Base-by-base conservation (phyloP, 2,329 filamentous ascomycete genomes). In the Epichloe elymi region DNA sequence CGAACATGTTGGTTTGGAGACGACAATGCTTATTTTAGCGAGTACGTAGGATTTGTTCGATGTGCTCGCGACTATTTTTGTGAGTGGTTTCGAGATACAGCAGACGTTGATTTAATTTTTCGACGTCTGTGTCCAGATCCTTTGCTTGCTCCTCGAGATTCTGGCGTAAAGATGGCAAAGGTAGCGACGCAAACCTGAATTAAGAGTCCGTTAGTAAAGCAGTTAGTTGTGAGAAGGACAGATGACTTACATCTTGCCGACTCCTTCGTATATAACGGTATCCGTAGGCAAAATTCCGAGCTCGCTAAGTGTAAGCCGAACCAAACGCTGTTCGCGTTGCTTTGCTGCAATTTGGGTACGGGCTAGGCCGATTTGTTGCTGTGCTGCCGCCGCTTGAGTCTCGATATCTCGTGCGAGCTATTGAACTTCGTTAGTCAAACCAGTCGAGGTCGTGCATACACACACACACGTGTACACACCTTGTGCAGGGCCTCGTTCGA, bases 321-420 rank as follows among this genome's bases (percentile, higher is more conserved):
- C 76, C 70, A 96, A 82, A 43, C 93, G 88, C 63, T 86, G 83
- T 65, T 97, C 91, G 53, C 90, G 82, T 67, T 91, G 87, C 70
- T 95, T 95, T 54, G 82, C 76, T 7, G 82, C 78, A 59, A 95
- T 86, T 67, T 96, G 90, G 11, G 86, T 80, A 61, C 86, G 86
- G 55, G 91, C 87, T 53, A 95, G 77, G 57, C 81, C 79, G 63
- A 97, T 91, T 69, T 97, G 90, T 70, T 97, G 90, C 69, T 95
- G 88, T 15, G 93, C 87, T 55, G 84, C 83, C 40, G 87, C 73
- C 14, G 90, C 90, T 67, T 95, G 93, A 57, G 84, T 82, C 71
- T 96, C 89, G 62, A 97, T 96, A 72, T 97, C 93, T 68, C 87
- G 85, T 61, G 95, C 81, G 55, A 96, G 76, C 91, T 96, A 58